Conservation (phyloP, 2,329 filamentous ascomycete genomes). For the Dactylellina haptotyla region DNA sequence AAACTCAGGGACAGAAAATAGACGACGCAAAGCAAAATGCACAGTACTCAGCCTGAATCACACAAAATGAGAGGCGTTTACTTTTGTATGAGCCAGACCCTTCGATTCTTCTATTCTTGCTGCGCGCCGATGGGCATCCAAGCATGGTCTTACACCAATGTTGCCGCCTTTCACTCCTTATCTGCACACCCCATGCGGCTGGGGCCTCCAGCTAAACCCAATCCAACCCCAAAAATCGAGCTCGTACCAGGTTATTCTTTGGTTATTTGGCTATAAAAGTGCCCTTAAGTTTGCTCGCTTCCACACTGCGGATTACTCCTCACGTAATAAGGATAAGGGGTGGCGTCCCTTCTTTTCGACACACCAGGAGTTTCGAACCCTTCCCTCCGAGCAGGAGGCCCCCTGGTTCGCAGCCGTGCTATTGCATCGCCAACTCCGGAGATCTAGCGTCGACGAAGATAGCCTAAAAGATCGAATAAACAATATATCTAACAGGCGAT, state of each 20-base stretch:
- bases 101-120: constrained; percentile 22
- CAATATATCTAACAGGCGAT: no score
- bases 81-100: constrained; percentile 32
- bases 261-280: constrained; percentile 38
- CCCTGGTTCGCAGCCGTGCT: constrained; percentile 29
- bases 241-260: constrained; percentile 26
- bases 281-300: constrained; percentile 51
- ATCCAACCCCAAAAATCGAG: constrained; percentile 21
- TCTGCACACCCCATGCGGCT: constrained; percentile 47
- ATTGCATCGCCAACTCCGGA: constrained; percentile 23
- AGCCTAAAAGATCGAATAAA: constrained; percentile 10
- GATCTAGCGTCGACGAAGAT: constrained; percentile 37
- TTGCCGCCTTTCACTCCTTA: constrained; percentile 52
- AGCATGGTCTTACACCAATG: constrained; percentile 1
- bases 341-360: constrained; percentile 33
- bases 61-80: constrained; percentile 27
- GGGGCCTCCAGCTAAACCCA: constrained; percentile 25
- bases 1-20: constrained; percentile 26
- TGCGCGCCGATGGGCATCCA: constrained; percentile 11
- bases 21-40: constrained; percentile 27
- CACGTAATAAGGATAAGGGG: constrained; percentile 45
- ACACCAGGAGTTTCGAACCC: constrained; percentile 53
- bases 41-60: constrained; percentile 31
- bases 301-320: constrained; percentile 23
- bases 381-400: constrained; percentile 39